Conservation (phyloP, 164 flowering plant genomes). For the Cinnamomum chago region DNA sequence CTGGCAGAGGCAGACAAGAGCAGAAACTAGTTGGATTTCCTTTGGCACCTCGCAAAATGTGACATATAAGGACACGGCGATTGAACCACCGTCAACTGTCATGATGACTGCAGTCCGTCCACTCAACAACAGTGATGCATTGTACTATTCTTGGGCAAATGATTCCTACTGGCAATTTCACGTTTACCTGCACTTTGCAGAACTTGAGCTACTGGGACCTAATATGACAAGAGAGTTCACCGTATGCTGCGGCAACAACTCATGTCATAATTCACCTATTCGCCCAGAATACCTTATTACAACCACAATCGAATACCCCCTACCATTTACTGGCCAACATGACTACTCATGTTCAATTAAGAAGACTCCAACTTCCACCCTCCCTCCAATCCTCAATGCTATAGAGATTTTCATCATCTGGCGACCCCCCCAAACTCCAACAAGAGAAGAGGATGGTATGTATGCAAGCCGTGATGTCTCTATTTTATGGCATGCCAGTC, state of each 20-base stretch:
- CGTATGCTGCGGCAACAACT: conserved; percentile 7
- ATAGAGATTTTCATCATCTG: conserved; percentile 24
- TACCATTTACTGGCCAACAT: not conserved
- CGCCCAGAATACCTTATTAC: conserved; percentile 4
- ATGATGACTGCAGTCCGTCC: conserved; percentile 29
- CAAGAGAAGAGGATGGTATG: conserved; percentile 15
- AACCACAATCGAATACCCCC: not conserved
- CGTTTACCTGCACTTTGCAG: conserved; percentile 36
- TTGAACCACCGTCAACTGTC: conserved; percentile 19
- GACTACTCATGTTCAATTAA: too few relatives aligned
- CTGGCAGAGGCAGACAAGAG: too few relatives aligned
- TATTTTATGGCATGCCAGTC: too few relatives aligned
- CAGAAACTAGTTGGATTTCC: too few relatives aligned
- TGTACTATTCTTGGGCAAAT: not conserved
- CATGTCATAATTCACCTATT: not conserved
- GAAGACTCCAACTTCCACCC: too few relatives aligned
- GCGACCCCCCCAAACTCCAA: conserved; percentile 11
- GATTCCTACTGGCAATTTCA: conserved; percentile 6
- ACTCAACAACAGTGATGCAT: conserved; percentile 1
- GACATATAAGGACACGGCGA: not conserved
- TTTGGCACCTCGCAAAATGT: not conserved
- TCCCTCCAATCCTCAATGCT: too few relatives aligned
- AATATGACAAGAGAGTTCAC: conserved; percentile 26
- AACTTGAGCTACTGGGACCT: conserved; percentile 12
- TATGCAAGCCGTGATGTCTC: not conserved